phyloP scores from a whole-genome alignment of 2,329 filamentous ascomycete species.

The Diaporthe australafricana region DNA sequence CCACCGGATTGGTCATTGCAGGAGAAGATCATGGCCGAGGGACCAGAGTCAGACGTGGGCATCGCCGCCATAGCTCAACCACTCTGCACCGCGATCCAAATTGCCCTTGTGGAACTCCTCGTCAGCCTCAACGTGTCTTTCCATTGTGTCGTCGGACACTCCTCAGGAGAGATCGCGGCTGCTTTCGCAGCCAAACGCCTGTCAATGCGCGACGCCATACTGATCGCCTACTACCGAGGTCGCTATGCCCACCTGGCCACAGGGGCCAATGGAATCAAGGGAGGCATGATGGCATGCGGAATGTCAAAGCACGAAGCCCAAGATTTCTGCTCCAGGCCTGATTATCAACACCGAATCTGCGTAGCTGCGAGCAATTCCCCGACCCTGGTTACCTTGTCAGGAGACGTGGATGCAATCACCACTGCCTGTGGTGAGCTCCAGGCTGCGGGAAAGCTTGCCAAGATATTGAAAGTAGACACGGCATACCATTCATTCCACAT shows the following conservation, averaged over 20 bases:
- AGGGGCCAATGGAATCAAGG: constrained; percentile 39
- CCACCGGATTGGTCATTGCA: constrained; percentile 48
- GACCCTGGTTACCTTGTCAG: constrained; percentile 50
- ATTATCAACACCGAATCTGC: constrained; percentile 44
- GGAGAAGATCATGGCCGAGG: constrained; percentile 47
- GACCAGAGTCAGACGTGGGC: constrained; percentile 45
- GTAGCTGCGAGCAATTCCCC: constrained; percentile 49
- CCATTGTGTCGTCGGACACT: constrained; percentile 52
- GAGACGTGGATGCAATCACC: constrained; percentile 46
- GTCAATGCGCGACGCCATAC: constrained; percentile 50
- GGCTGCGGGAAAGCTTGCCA: constrained; percentile 46
- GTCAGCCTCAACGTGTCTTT: constrained; percentile 43
- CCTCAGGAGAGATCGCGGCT: constrained; percentile 57
- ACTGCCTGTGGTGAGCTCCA: constrained; percentile 41
- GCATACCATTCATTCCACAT: constrained; percentile 65
- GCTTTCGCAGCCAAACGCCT: constrained; percentile 55
- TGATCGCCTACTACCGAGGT: constrained; percentile 55
- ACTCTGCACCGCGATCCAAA: constrained; percentile 64
- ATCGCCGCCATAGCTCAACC: constrained; percentile 60
- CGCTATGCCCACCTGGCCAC: constrained; percentile 43
- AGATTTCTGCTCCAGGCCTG: constrained; percentile 39
- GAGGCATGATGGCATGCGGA: constrained; percentile 51
- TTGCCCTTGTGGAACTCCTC: constrained; percentile 52
- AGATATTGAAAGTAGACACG: constrained; percentile 54
- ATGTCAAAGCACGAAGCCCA: constrained; percentile 44